Conservation (phyloP, 1,139 yeast species). For the Scheffersomyces lignicola region DNA sequence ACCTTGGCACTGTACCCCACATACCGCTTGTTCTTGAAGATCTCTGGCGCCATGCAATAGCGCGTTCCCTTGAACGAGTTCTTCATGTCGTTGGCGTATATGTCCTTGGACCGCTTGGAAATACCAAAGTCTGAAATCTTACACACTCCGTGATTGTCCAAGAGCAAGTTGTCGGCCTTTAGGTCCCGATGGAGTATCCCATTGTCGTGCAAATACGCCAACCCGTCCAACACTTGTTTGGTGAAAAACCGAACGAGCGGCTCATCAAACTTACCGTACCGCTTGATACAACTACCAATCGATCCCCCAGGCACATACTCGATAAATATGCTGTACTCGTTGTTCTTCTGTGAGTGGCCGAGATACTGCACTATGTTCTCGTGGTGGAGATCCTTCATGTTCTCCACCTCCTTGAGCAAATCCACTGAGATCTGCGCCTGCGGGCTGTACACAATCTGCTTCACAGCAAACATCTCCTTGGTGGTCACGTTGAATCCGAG, state of each 20-base stretch:
- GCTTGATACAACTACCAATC: constrained; percentile 80
- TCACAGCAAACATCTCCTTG: constrained; percentile 98
- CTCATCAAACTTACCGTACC: constrained; percentile 86
- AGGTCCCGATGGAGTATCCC: constrained; percentile 94
- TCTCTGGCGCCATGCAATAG: constrained; percentile 99
- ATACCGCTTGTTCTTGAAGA: constrained; percentile 76
- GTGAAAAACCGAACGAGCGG: constrained; percentile 70
- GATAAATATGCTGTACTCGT: constrained; percentile 78
- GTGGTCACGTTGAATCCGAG: constrained; percentile 93
- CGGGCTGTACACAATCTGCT: constrained; percentile 63
- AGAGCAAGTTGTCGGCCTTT: constrained; percentile 88
- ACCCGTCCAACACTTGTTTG: constrained; percentile 77
- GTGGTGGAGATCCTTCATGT: constrained; percentile 93
- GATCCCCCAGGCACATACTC: constrained; percentile 99
- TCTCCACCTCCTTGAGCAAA: constrained; percentile 85
- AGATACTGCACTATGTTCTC: constrained; percentile 91
- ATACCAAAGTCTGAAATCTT: constrained; percentile 98
- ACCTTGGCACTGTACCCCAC: constrained; percentile 97
- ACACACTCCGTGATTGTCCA: constrained; percentile 92
- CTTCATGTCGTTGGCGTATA: constrained; percentile 87
- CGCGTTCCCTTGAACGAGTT: constrained; percentile 99
- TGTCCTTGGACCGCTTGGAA: constrained; percentile 82
- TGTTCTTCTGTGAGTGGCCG: constrained; percentile 81
- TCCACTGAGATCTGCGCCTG: constrained; percentile 71
- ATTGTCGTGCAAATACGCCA: constrained; percentile 79